phyloP scores from a whole-genome alignment of 2,329 filamentous ascomycete species.

The Mycocentrospora acerina region DNA sequence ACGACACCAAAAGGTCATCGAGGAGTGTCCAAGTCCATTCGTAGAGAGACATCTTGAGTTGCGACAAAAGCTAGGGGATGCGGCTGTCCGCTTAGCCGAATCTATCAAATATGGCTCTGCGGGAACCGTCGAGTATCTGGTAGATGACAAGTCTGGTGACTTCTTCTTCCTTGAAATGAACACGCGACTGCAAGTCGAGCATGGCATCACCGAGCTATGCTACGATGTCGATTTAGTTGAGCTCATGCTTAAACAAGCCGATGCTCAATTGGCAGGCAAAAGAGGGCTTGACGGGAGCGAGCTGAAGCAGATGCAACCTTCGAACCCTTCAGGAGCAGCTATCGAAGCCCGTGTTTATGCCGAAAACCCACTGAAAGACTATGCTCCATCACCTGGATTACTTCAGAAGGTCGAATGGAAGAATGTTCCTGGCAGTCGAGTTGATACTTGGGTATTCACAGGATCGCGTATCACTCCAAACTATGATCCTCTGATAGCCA shows the following conservation, averaged over 20 bases:
- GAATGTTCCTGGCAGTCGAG: slow-evolving; percentile 50
- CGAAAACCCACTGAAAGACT: slow-evolving; percentile 61
- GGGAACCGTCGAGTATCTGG: slow-evolving; percentile 87
- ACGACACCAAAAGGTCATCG: slow-evolving; percentile 86
- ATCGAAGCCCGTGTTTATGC: slow-evolving; percentile 60
- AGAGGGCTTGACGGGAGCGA: slow-evolving; percentile 47
- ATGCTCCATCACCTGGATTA: slow-evolving; percentile 60
- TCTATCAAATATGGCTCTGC: slow-evolving; percentile 73
- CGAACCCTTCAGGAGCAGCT: slow-evolving; percentile 49
- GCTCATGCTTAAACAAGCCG: slow-evolving; percentile 59
- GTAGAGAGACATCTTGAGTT: slow-evolving; percentile 53
- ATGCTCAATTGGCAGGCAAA: slow-evolving; percentile 50
- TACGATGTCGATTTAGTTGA: slow-evolving; percentile 57
- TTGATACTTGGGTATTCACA: slow-evolving; percentile 65
- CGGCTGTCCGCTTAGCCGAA: slow-evolving; percentile 68
- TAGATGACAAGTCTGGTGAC: slow-evolving; percentile 75
- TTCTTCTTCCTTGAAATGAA: slow-evolving; percentile 76
- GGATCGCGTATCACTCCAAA: slow-evolving; percentile 59
- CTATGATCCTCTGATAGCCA: slow-evolving; percentile 61
- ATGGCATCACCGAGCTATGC: slow-evolving; percentile 60
- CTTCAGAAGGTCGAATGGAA: slow-evolving; percentile 61
- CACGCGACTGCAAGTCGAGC: slow-evolving; percentile 50
- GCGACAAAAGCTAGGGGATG: slow-evolving; percentile 62
- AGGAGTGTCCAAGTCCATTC: slow-evolving; percentile 82
- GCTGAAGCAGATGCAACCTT: slow-evolving; percentile 47